These are phyloP conservation scores for Venturia effusa DNA, from an alignment of 2,329 filamentous ascomycete genomes.

Conservation along the genomic window DNA sequence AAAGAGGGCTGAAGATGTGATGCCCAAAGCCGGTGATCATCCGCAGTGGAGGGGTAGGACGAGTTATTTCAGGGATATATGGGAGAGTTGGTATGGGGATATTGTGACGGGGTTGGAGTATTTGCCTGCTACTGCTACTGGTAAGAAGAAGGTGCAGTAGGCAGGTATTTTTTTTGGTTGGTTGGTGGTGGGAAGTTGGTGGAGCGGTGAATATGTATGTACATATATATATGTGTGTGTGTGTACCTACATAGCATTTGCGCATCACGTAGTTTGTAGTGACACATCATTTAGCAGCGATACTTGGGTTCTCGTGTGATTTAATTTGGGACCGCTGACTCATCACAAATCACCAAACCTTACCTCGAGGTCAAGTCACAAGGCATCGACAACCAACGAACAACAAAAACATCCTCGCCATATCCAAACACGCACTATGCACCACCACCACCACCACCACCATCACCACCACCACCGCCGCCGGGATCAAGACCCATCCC, in stretches of 20 bases:
- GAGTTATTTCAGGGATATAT: constrained; percentile 34
- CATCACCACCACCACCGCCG: background rate
- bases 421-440: background rate
- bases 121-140: constrained; percentile 5
- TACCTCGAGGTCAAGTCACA: too few relatives aligned
- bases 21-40: constrained; percentile 39
- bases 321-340: too few relatives aligned
- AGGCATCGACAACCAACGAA: too few relatives aligned
- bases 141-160: constrained; percentile 4
- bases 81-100: constrained; percentile 31
- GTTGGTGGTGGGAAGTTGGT: background rate
- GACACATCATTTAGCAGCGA: too few relatives aligned
- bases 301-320: too few relatives aligned
- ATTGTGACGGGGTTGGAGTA: constrained; percentile 31
- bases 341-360: too few relatives aligned
- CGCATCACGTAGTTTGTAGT: too few relatives aligned
- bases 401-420: background rate
- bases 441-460: background rate
- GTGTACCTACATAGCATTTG: too few relatives aligned
- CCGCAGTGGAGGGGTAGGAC: constrained; percentile 18
- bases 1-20: constrained; percentile 26
- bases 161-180: background rate
- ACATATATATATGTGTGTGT: too few relatives aligned
- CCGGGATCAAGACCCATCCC: background rate
- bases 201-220: too few relatives aligned